Evolutionary conservation across 192 early-diverging fungal species (phyloP), one percentile per base, ranked within the genome.

Genomic region (Rhizophagus sp.): DNA sequence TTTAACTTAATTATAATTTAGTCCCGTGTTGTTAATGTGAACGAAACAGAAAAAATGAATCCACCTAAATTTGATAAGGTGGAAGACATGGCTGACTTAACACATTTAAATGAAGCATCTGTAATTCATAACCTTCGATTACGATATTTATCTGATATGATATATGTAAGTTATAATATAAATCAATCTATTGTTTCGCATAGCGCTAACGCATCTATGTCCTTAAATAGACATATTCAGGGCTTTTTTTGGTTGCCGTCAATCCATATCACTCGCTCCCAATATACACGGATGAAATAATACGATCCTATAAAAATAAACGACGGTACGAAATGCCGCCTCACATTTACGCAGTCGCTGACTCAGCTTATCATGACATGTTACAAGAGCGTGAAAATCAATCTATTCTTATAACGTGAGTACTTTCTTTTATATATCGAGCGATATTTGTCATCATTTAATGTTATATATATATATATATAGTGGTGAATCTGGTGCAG

Each of bases 31-130:
- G 91, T 97, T 70, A 90, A 91, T 82, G 88, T 93, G 75, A 95
- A 93, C 82, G 94, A 92, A 64, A 94, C 93, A 10, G 92, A 97
- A 75, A 97, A 98, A 85, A 97, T 98, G 95, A 99, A 99, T 73
- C 98, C 98, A 73, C 98, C 98, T 78, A 98, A 99, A 87, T 99
- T 99, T 82, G 98, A 99, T 83, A 94, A 93, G 82, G 96, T 94
- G 57, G 98, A 99, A 79, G 98, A 99, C 86, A 98, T 99, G 97
- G 98, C 98, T 24, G 96, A 98, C 64, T 82, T 99, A 75, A 97
- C 96, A 15, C 93, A 97, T 84, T 88, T 99, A 62, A 99, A 99
- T 87, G 97, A 97, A 79, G 95, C 98, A 9, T 98, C 97, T 6
- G 98, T 99, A 12, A 93, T 98, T n/a, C 96, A 99, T 88, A 99